phyloP scores from a whole-genome alignment of 768 basidiomycete genomes.

The Paxillus ammoniavirescens region DNA sequence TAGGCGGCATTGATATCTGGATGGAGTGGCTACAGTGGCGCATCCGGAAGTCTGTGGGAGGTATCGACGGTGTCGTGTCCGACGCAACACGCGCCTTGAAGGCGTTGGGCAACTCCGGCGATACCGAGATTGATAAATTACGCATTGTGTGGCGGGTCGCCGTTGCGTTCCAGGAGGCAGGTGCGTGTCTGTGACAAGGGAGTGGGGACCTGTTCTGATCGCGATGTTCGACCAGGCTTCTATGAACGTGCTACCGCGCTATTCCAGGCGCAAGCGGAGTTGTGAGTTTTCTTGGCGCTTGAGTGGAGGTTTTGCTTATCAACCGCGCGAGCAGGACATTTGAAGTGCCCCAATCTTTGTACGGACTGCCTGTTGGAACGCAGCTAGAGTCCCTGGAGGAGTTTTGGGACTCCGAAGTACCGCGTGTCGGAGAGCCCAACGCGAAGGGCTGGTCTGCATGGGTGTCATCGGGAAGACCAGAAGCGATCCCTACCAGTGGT shows the following conservation, averaged over 20 bases:
- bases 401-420: slow-evolving; percentile 82
- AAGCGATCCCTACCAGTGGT: slow-evolving; percentile 12
- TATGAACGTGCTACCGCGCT: slow-evolving; percentile 71
- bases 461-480: slow-evolving; percentile 45
- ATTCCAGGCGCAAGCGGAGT: slow-evolving; percentile 81
- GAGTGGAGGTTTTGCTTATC: slow-evolving; percentile 2
- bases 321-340: slow-evolving; percentile 48
- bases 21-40: slow-evolving; percentile 83
- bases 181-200: slow-evolving; percentile 35
- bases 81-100: slow-evolving; percentile 49
- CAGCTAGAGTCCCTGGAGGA: slow-evolving; percentile 65
- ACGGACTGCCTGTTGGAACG: slow-evolving; percentile 40
- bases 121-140: slow-evolving; percentile 52
- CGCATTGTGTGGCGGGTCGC: slow-evolving; percentile 73
- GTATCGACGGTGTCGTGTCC: slow-evolving; percentile 52
- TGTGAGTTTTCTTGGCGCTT: slow-evolving; percentile 46
- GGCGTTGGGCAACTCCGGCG: slow-evolving; percentile 39
- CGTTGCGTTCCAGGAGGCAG: slow-evolving; percentile 62
- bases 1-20: slow-evolving; percentile 59
- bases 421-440: slow-evolving; percentile 68
- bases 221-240: slow-evolving; percentile 47
- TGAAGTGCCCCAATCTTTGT: slow-evolving; percentile 47
- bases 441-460: slow-evolving; percentile 71
- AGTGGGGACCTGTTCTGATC: slow-evolving; percentile 1
- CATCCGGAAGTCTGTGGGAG: slow-evolving; percentile 45